Percentiles rank a stretch among this genome's conserved stretches.
Evolutionary conservation across 495 filamentous ascomycete genomes (phyloP).

Genomic region (Penicilliopsis zonata): DNA sequence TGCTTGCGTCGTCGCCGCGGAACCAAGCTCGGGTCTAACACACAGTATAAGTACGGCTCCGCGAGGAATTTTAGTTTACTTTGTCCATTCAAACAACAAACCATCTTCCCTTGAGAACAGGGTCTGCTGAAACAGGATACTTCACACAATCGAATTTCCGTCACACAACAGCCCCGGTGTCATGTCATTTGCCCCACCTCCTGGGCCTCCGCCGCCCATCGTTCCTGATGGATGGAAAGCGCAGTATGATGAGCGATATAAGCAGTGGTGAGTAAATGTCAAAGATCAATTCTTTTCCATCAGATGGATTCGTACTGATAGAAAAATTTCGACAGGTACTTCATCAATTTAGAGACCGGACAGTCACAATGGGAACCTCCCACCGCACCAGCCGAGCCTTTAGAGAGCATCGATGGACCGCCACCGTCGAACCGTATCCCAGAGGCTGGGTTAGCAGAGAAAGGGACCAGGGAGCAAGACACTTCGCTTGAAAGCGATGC

Average conservation of each 20-base stretch:
- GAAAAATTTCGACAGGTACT: slow-evolving; percentile 81
- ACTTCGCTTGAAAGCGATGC: slow-evolving; percentile 55
- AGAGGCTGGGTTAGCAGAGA: too few relatives aligned
- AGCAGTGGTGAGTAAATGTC: slow-evolving; percentile 51
- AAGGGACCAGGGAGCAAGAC: too few relatives aligned
- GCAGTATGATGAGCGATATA: slow-evolving; percentile 62
- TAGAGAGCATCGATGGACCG: slow-evolving; percentile 24
- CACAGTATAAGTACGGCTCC: too few relatives aligned
- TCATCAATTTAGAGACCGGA: slow-evolving; percentile 74
- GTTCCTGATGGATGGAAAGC: slow-evolving; percentile 85
- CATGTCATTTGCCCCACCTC: slow-evolving; percentile 49
- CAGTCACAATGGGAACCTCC: slow-evolving; percentile 81
- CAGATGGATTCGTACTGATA: slow-evolving; percentile 4
- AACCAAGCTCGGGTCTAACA: too few relatives aligned
- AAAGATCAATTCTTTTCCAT: background rate
- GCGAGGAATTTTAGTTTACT: too few relatives aligned
- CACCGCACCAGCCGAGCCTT: slow-evolving; percentile 44
- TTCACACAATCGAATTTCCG: too few relatives aligned
- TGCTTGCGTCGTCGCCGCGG: too few relatives aligned
- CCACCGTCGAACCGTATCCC: too few relatives aligned
- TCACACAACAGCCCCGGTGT: too few relatives aligned
- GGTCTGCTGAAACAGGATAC: too few relatives aligned
- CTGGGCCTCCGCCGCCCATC: slow-evolving; percentile 73
- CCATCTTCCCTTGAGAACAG: too few relatives aligned
- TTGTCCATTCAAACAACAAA: too few relatives aligned